Evolutionary conservation across 1,284 basidiomycete species (phyloP), one percentile per base, ranked within the genome.

Genomic region (Erythrobasidium hasegawianum): DNA sequence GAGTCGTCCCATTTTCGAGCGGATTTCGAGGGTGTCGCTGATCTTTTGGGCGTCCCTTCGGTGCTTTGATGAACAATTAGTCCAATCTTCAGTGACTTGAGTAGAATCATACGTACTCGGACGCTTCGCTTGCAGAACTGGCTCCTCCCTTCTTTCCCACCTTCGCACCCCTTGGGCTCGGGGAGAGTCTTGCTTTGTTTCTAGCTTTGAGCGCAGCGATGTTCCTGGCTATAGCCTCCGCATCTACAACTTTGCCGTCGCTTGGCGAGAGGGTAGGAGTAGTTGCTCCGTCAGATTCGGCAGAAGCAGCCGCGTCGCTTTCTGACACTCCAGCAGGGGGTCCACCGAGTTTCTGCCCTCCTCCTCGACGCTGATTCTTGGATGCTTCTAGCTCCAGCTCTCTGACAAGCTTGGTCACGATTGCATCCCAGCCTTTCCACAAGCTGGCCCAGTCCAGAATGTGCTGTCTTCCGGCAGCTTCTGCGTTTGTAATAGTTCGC

Each of bases 1-100:
- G 27, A 47, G 53, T 92, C 86, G 18, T 87, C 91, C 95, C 95
- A 98, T 78, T 91, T 96, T 49, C 95, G 86, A 78, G 89, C 89
- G 20, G 82, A 77, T 78, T 97, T 97, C 14, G 55, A 57, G 5
- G 62, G 62, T 4, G 84, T 76, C 71, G 83, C 86, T 43, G 77
- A 78, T 76, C 86, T 86, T 71, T 74, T 84, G 72, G 85, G 86
- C 22, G 76, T 72, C 49, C 80, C 39, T 24, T 69, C 72, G 16
- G 68, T 68, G 33, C 70, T 71, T 43, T 38, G 18, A 20, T 67
- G 7, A 24, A 5, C 27, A 11, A 20, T 43, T 18, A 64, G 54
- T 45, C 1, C 2, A 16, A 4, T 40, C 1, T 40, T 87, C 86
- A 45, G 22, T 45, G 43, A 22, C 24, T n/a, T 16, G 3, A 49